Evolutionary conservation across 768 basidiomycete genomes (phyloP), one percentile per base, ranked within the genome.

Genomic region (Lentinula edodes): DNA sequence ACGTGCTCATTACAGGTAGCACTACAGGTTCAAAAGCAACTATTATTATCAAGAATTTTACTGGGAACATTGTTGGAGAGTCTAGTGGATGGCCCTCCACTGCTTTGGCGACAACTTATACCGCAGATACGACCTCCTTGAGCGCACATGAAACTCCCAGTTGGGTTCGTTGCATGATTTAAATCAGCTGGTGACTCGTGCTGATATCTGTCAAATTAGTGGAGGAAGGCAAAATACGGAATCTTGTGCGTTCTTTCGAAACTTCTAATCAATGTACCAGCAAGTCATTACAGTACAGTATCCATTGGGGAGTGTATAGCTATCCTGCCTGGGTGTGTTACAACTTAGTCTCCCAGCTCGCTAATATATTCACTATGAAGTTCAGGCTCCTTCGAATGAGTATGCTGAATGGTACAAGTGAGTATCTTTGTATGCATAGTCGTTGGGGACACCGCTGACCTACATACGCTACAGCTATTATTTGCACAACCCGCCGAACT

Each of bases 341-440:
- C 28, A 36, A 36, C 9, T 52, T 8, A 5, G 36, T 35, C 23
- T 18, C 32, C 41, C 6, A 34, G 16, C 16, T 28, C 36, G 53
- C 23, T 32, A 12, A 8, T 16, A 60, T 55, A 39, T 9, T 52
- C 62, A 38, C 60, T 58, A 15, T 35, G 51, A 18, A 56, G 45
- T 64, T 12, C 56, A 81, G 80, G 78, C 74, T 12, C 76, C 79
- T 2, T 69, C 71, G 0, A 66, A 65, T 13, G 63, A 65, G 10
- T 84, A 84, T 62, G 78, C 81, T 0, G 85, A 86, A 67, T 86
- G 83, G 83, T 85, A 84, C 61, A 69, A 78, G 81, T 82, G 67
- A 61, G 78, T 78, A 52, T 32, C n/a, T 6, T 12, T 16, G 23
- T 16, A 15, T 32, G 23, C n/a, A 46, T 20, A 2, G 3, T 28